Evolutionary conservation across 306 rosid genomes (phyloP), one percentile per base, ranked within the genome.

Genomic region (Casuarina glauca): DNA sequence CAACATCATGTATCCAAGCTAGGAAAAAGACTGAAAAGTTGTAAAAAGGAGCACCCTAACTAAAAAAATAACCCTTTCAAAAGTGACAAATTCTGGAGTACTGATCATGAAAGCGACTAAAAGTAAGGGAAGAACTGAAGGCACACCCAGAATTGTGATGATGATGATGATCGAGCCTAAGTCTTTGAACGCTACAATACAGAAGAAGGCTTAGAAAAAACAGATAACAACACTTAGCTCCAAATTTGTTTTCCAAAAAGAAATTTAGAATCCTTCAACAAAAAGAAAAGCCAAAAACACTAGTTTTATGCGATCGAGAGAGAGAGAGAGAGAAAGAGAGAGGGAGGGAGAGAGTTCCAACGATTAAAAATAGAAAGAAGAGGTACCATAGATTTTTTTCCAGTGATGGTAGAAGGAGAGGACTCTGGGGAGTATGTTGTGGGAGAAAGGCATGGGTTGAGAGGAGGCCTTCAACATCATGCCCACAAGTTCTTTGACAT

Each of bases 361-460:
- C 32, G 32, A 26, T 26, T 26, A 26, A 26, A 26, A 26, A 26
- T 26, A 26, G 32, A 26, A 26, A 26, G 32, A 26, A 26, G 32
- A 4, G 0, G 52, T 80, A 92, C 99, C 99, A 38, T 96, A 96
- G 52, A 91, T 88, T 82, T 96, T 96, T 76, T 89, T 93, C 99
- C 99, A 96, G 82, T 96, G 98, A 78, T 96, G 99, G 83, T 91
- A 96, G 79, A 96, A 96, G 72, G 99, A 85, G 39, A 96, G 97
- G 60, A 96, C 99, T 70, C 99, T 80, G 19, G 99, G 99, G 13
- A 96, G 96, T 72, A 96, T 96, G 83, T 96, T 90, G 88, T 96
- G 99, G 49, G 98, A 91, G 87, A 77, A 76, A 72, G 97, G 97
- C 91, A 96, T 90, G 68, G 98, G 92, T 44, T 89, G 93, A 69